Conservation (phyloP, 1,284 basidiomycete species). For the Fomitopsis pinicola region DNA sequence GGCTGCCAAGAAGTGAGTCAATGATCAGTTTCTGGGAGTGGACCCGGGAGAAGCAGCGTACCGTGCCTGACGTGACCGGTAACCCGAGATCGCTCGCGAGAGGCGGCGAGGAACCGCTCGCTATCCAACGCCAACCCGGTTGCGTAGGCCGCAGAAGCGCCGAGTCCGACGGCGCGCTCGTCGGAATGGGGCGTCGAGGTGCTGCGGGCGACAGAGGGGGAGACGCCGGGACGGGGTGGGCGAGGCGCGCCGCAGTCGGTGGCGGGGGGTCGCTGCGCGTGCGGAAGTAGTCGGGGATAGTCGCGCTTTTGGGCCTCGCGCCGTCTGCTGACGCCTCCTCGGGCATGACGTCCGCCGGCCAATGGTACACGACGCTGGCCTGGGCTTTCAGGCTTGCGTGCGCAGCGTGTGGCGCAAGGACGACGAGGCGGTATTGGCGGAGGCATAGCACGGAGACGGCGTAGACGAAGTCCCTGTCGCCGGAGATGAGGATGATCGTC, state of each 20-base stretch:
- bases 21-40: neutral
- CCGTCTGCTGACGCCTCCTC: neutral
- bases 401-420: conserved; percentile 23
- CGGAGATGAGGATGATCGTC: conserved; percentile 51
- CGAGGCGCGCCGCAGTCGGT: neutral
- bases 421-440: conserved; percentile 42
- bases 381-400: conserved; percentile 44
- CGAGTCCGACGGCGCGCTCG: neutral
- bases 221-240: neutral
- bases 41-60: neutral
- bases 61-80: neutral
- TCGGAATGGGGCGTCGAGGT: neutral
- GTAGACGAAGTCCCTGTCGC: conserved; percentile 57
- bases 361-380: conserved; percentile 47
- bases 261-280: neutral
- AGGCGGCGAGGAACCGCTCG: neutral
- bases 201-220: neutral
- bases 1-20: neutral
- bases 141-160: neutral
- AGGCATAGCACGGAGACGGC: conserved; percentile 45
- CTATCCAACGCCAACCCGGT: neutral
- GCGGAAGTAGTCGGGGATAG: conserved; percentile 2
- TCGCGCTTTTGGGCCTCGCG: neutral
- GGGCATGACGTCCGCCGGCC: conserved; percentile 38
- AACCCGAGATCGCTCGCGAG: neutral